Percentiles rank a stretch among this genome's conserved stretches.
These are phyloP conservation scores for Curvularia hawaiiensis DNA, from an alignment of 2,329 filamentous ascomycete species.

Conservation along the genomic window DNA sequence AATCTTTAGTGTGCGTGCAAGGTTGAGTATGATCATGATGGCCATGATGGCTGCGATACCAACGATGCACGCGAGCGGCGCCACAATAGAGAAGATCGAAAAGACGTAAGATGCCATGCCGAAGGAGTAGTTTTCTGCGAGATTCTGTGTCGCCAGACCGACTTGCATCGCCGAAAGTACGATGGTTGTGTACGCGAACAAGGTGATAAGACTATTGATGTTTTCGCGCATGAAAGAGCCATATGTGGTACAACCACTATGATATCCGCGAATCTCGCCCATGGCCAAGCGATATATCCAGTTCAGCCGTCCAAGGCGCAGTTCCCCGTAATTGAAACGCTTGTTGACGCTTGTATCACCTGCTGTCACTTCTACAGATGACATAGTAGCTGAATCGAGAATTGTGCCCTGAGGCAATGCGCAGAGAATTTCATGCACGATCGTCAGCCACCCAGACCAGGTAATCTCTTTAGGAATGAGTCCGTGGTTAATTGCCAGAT, in stretches of 20 bases:
- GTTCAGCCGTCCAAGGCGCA: constrained; percentile 32
- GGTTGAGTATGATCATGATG: constrained; percentile 13
- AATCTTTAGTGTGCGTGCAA: constrained; percentile 22
- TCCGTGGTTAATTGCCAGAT: constrained; percentile 19
- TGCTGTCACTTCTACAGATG: not conserved
- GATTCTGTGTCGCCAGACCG: constrained; percentile 23
- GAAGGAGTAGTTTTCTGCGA: constrained; percentile 24
- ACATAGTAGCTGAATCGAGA: not conserved
- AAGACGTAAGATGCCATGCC: constrained; percentile 29
- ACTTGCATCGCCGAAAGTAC: constrained; percentile 37
- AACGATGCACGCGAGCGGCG: constrained; percentile 23
- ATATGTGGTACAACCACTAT: constrained; percentile 31
- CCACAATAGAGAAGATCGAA: constrained; percentile 31
- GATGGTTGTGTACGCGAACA: constrained; percentile 34
- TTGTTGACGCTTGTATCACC: constrained; percentile 21
- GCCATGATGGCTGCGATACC: constrained; percentile 18
- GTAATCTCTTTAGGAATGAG: constrained; percentile 29
- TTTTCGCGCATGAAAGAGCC: constrained; percentile 32
- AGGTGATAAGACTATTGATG: constrained; percentile 29
- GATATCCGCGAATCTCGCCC: constrained; percentile 24
- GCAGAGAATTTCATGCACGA: constrained; percentile 20
- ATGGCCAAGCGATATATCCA: constrained; percentile 29
- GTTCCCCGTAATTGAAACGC: constrained; percentile 35
- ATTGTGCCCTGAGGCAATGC: not conserved
- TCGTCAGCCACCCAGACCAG: constrained; percentile 24